Evolutionary conservation across 192 early-diverging fungal genomes (phyloP).

Genomic region (Powellomyces hirtus): DNA sequence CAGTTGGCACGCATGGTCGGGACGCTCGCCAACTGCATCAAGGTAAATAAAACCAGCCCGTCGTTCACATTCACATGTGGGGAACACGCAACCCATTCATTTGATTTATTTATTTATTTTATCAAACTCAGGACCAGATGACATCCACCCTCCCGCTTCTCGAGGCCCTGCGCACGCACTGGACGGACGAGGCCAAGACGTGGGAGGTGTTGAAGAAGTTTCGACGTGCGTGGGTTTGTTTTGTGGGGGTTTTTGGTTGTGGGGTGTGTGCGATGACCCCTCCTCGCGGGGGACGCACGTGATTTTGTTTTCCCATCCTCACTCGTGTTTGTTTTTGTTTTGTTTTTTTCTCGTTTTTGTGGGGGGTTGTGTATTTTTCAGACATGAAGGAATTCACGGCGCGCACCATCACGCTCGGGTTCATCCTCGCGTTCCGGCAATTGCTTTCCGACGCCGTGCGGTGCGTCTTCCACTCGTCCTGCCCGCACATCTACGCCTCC

Average conservation of each 20-base stretch:
- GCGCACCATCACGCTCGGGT: constrained; percentile 14
- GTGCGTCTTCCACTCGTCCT: no score
- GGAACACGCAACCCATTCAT: no score
- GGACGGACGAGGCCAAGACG: constrained; percentile 18
- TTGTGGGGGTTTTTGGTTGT: no score
- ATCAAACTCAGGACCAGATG: constrained; percentile 5
- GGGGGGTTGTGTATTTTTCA: no score
- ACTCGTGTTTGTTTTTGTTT: not conserved
- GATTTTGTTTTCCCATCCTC: no score
- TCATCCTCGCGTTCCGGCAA: constrained; percentile 26
- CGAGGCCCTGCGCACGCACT: constrained; percentile 3
- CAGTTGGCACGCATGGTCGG: constrained; percentile 28
- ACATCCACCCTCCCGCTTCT: not conserved
- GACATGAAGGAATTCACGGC: constrained; percentile 18
- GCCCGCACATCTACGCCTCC: not conserved
- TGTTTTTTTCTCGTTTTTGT: no score
- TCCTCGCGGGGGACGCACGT: no score
- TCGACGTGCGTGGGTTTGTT: not conserved
- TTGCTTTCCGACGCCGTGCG: constrained; percentile 3
- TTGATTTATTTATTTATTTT: not conserved
- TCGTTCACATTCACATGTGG: not conserved
- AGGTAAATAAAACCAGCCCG: not conserved
- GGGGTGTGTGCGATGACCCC: no score
- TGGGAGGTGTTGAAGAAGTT: constrained; percentile 23
- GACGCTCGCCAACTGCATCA: constrained; percentile 1